A percentile compares a stretch with the other conserved stretches of the same genome.
These are phyloP conservation scores for Saccharum hybrid DNA, from an alignment of 202 grass and related monocot species.

Conservation along the genomic window DNA sequence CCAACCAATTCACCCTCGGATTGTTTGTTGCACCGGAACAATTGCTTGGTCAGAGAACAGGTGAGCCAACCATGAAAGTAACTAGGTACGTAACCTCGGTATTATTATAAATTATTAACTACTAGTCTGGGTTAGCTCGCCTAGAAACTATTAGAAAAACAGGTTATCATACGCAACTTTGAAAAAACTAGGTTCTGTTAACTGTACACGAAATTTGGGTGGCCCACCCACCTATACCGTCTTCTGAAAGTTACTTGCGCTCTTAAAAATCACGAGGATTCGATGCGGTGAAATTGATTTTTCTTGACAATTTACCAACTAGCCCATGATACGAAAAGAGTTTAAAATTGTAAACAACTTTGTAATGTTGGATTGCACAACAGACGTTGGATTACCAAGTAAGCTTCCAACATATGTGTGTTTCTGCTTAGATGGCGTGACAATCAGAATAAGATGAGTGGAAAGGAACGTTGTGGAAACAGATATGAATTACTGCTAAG, in stretches of 20 bases:
- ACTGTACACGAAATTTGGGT: background rate
- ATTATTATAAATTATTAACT: background rate
- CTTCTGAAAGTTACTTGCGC: slow-evolving; percentile 14
- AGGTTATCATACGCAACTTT: background rate
- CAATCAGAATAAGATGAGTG: no score
- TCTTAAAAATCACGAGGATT: slow-evolving; percentile 9
- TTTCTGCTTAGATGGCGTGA: background rate
- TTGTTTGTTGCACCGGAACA: slow-evolving; percentile 2
- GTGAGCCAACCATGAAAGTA: slow-evolving; percentile 37
- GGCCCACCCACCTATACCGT: background rate
- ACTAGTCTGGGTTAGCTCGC: slow-evolving; percentile 21
- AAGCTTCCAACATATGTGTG: background rate
- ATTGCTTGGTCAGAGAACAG: slow-evolving; percentile 45
- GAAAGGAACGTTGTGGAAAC: background rate
- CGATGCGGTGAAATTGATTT: slow-evolving; percentile 7
- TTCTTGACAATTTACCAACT: background rate
- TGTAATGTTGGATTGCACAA: background rate
- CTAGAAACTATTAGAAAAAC: background rate
- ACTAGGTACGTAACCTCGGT: background rate
- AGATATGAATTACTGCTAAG: no score
- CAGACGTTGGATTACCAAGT: background rate
- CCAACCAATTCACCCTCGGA: background rate
- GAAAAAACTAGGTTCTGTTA: slow-evolving; percentile 17
- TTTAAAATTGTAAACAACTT: background rate
- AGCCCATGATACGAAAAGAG: no score